Percentiles rank a stretch among this genome's conserved stretches.
phyloP scores from a whole-genome alignment of 495 filamentous ascomycete species.

The Bathelium albidoporum region DNA sequence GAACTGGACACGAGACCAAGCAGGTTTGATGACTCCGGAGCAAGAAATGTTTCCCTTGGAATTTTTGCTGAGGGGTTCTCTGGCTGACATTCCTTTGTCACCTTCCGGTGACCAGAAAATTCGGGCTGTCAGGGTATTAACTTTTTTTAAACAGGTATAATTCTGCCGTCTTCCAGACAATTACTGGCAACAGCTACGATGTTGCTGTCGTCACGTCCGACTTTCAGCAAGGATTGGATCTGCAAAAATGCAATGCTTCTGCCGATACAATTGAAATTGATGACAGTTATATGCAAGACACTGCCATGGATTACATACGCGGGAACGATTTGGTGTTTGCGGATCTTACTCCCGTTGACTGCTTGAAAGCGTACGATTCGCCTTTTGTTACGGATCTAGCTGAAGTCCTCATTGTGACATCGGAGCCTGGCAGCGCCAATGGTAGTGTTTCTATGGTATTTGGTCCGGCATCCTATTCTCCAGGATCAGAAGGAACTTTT shows the following conservation, averaged over 20 bases:
- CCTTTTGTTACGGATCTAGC: slow-evolving; percentile 20
- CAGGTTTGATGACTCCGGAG: too few species aligned
- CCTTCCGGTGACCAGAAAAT: too few species aligned
- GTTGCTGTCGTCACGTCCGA: slow-evolving; percentile 28
- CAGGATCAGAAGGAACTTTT: not conserved
- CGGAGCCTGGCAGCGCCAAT: slow-evolving; percentile 1
- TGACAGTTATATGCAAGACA: not conserved
- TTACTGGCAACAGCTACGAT: slow-evolving; percentile 32
- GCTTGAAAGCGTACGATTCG: slow-evolving; percentile 29
- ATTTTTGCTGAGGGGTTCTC: too few species aligned
- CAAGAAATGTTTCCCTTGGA: too few species aligned
- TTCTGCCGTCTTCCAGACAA: slow-evolving; percentile 21
- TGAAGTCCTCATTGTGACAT: slow-evolving; percentile 20
- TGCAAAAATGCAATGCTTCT: not conserved
- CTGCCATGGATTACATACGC: slow-evolving; percentile 11
- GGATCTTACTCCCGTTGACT: slow-evolving; percentile 24
- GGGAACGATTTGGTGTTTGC: slow-evolving; percentile 13
- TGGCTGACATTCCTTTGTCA: too few species aligned
- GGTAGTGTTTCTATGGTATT: slow-evolving; percentile 8
- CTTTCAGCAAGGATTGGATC: slow-evolving; percentile 23
- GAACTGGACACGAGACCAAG: too few species aligned
- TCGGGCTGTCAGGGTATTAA: not conserved
- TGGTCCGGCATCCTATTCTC: not conserved
- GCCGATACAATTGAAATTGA: slow-evolving; percentile 9
- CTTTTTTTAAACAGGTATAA: slow-evolving; percentile 15